phyloP scores from a whole-genome alignment of 2,329 filamentous ascomycete species.

The Pyrenochaeta sp. region DNA sequence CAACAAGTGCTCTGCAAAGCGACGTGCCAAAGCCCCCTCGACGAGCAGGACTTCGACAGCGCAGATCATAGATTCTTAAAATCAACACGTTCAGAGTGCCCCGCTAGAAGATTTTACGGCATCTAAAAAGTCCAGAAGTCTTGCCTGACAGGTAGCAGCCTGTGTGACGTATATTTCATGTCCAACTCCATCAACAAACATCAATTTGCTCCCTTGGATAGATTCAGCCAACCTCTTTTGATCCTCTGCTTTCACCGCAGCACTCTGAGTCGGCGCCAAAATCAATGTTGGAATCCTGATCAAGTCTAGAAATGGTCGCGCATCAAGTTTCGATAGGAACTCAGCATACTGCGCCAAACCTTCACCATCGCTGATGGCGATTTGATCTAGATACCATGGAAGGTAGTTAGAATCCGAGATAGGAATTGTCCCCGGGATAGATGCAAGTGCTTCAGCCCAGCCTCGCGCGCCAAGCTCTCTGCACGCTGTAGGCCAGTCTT shows the following conservation, averaged over 20 bases:
- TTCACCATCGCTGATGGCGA: slow-evolving; percentile 35
- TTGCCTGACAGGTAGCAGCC: slow-evolving; percentile 35
- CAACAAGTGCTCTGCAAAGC: neutral
- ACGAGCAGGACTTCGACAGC: slow-evolving; percentile 4
- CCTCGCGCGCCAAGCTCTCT: slow-evolving; percentile 42
- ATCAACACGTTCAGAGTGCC: neutral
- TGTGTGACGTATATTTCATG: slow-evolving; percentile 49
- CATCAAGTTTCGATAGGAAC: slow-evolving; percentile 44
- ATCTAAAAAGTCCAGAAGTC: slow-evolving; percentile 49
- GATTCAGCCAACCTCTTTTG: slow-evolving; percentile 26
- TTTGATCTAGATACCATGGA: slow-evolving; percentile 43
- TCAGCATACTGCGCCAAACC: slow-evolving; percentile 47
- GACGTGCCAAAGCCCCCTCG: neutral
- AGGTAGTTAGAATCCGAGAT: slow-evolving; percentile 37
- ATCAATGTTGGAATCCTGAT: slow-evolving; percentile 45
- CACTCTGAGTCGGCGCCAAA: slow-evolving; percentile 44
- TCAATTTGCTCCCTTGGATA: slow-evolving; percentile 30
- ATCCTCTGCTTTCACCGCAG: slow-evolving; percentile 40
- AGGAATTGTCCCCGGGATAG: slow-evolving; percentile 41
- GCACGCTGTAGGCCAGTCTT: slow-evolving; percentile 40
- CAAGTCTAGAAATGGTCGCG: slow-evolving; percentile 33
- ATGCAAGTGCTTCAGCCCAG: slow-evolving; percentile 41
- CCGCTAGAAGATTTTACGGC: no score
- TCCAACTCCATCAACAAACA: slow-evolving; percentile 37
- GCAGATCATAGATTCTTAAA: neutral